Evolutionary conservation across 1,284 basidiomycete species (phyloP), one percentile per base, ranked within the genome.

Genomic region (Microbotryum lychnidis-dioicae): DNA sequence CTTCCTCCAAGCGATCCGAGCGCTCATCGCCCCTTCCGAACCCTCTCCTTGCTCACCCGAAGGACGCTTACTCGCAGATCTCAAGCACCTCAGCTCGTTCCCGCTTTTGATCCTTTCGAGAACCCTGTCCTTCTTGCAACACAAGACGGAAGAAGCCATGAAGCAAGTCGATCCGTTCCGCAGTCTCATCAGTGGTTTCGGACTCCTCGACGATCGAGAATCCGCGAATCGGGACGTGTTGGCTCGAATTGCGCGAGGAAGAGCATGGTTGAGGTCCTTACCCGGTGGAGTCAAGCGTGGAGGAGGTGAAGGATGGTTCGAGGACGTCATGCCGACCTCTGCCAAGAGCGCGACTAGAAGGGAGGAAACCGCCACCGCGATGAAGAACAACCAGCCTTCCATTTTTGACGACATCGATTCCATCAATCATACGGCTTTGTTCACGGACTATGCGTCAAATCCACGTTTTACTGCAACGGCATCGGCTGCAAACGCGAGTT

Each of bases 121-220:
- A 31, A 67, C 61, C 23, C 18, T 69, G n/a, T 57, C 53, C 31
- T 69, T 63, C 47, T 54, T 67, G 23, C 62, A 69, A 50, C 50
- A 49, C 29, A 69, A 69, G 57, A 64, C 65, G 54, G 58, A 67
- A 31, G 64, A 69, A 37, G 63, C 67, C 12, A 50, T 66, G 21
- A 53, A 45, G 21, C 61, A 63, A 46, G 31, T 51, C 16, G 67
- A 66, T 27, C 65, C 67, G 7, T 64, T 66, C 53, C 56, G 58
- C 42, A 50, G 33, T 7, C 50, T 67, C 20, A 55, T 64, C 27
- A 59, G 61, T 8, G 67, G 65, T 3, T 29, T 66, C 6, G 61
- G 61, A 20, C 47, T 62, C 25, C 27, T 61, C 14, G 56, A 62
- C 6, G 52, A 33, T 20, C 56, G 62, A 16, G 65, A 69, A 21